phyloP scores from a whole-genome alignment of 805 yeast genomes.

The Metschnikowia matae region DNA sequence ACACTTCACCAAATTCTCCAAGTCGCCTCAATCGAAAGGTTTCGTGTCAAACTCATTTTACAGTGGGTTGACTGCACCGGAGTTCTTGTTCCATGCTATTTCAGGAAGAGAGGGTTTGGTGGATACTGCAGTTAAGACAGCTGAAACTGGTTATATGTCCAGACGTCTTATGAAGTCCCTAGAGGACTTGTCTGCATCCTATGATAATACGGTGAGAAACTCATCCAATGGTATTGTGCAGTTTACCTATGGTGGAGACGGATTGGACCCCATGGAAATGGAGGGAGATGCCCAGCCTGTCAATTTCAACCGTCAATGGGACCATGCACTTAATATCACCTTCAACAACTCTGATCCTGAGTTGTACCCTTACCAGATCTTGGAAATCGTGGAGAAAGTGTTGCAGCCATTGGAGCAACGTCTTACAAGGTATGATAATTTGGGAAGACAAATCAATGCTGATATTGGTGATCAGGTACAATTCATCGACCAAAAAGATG shows the following conservation, averaged over 20 bases:
- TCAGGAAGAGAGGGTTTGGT: slow-evolving; percentile 99
- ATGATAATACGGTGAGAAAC: slow-evolving; percentile 92
- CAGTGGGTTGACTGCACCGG: slow-evolving; percentile 97
- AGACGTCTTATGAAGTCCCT: slow-evolving; percentile 96
- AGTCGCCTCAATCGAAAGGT: slow-evolving; percentile 97
- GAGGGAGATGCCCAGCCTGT: slow-evolving; percentile 98
- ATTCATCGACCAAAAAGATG: slow-evolving; percentile 78
- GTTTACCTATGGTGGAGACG: slow-evolving; percentile 97
- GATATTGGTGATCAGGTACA: slow-evolving; percentile 51
- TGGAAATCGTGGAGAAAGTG: slow-evolving; percentile 49
- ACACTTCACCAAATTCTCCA: slow-evolving; percentile 91
- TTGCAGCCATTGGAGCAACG: slow-evolving; percentile 58
- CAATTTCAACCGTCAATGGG: slow-evolving; percentile 91
- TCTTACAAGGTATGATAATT: slow-evolving; percentile 66
- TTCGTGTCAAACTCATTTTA: slow-evolving; percentile 95
- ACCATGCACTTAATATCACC: slow-evolving; percentile 76
- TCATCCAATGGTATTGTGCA: slow-evolving; percentile 96
- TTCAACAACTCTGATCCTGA: slow-evolving; percentile 51
- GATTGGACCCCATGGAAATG: slow-evolving; percentile 97
- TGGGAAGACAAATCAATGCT: slow-evolving; percentile 50
- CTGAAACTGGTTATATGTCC: slow-evolving; percentile 98
- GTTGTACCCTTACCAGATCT: slow-evolving; percentile 67
- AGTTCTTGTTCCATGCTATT: slow-evolving; percentile 98
- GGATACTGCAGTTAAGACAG: slow-evolving; percentile 99
- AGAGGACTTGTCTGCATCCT: slow-evolving; percentile 90